Percentiles rank a stretch among this genome's conserved stretches.
phyloP scores from a whole-genome alignment of 768 basidiomycete genomes.

The Galerina marginata region DNA sequence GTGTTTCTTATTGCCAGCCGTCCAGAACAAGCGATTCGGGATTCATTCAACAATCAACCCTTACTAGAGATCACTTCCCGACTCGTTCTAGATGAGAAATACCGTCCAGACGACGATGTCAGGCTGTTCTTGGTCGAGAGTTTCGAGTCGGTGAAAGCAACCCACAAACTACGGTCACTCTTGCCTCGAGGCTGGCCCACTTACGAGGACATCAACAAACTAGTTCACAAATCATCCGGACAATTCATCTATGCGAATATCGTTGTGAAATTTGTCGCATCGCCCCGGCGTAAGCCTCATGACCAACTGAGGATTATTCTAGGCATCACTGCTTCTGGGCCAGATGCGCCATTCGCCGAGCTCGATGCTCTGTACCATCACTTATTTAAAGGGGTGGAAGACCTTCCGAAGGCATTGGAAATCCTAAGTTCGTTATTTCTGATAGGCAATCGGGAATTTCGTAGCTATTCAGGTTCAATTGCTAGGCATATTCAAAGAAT shows the following conservation, averaged over 20 bases:
- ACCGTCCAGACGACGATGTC: neutral
- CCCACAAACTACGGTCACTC: too few relatives aligned
- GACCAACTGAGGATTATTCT: neutral
- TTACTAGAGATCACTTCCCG: neutral
- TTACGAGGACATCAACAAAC: too few relatives aligned
- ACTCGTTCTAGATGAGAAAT: constrained; percentile 5
- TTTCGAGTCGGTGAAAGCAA: too few relatives aligned
- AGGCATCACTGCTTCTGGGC: too few relatives aligned
- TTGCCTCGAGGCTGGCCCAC: too few relatives aligned
- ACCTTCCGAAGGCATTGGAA: neutral
- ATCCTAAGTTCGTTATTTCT: neutral
- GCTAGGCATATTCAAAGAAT: too few relatives aligned
- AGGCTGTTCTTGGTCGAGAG: too few relatives aligned
- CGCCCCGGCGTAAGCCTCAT: neutral
- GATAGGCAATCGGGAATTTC: too few relatives aligned
- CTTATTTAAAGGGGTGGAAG: neutral
- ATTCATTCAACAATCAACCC: neutral
- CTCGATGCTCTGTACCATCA: neutral
- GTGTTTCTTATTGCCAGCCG: constrained; percentile 11
- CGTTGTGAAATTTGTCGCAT: neutral
- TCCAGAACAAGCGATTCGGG: constrained; percentile 6
- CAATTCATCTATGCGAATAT: neutral
- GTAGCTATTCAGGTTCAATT: too few relatives aligned
- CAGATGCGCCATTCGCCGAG: neutral
- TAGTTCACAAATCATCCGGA: too few relatives aligned